Conservation (phyloP, 208 protist genomes). For the Blechomonas ayalai region DNA sequence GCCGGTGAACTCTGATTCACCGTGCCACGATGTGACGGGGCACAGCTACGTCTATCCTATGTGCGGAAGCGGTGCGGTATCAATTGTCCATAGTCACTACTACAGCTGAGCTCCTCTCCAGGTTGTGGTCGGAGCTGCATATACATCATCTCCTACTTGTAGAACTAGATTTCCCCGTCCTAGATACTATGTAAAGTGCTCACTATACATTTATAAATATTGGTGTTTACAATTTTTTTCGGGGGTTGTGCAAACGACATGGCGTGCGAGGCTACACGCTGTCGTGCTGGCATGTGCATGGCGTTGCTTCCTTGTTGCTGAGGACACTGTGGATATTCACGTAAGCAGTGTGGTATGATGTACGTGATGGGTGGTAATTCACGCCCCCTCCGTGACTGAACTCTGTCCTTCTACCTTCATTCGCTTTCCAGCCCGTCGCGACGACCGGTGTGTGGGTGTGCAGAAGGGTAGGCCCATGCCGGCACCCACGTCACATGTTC, state of each 20-base stretch:
- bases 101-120: constrained; percentile 6
- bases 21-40: background rate
- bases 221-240: constrained; percentile 3
- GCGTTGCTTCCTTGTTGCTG: too few relatives aligned
- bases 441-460: too few relatives aligned
- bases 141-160: background rate
- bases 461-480: too few relatives aligned
- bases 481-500: too few relatives aligned
- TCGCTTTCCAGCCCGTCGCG: constrained; percentile 8
- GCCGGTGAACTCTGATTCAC: background rate
- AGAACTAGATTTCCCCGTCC: background rate
- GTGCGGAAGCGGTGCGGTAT: constrained; percentile 26
- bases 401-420: background rate
- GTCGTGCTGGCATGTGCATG: too few relatives aligned
- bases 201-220: background rate
- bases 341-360: too few relatives aligned
- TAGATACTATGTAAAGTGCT: background rate
- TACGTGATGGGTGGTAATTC: too few relatives aligned
- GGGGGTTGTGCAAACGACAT: too few relatives aligned
- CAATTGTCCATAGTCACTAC: constrained; percentile 53
- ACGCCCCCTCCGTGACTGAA: too few relatives aligned
- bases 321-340: too few relatives aligned
- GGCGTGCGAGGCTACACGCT: too few relatives aligned
- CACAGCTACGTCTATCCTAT: background rate
- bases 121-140: background rate